Base-by-base conservation (phyloP, 257 asterid species). In the Penstemon davidsonii region DNA sequence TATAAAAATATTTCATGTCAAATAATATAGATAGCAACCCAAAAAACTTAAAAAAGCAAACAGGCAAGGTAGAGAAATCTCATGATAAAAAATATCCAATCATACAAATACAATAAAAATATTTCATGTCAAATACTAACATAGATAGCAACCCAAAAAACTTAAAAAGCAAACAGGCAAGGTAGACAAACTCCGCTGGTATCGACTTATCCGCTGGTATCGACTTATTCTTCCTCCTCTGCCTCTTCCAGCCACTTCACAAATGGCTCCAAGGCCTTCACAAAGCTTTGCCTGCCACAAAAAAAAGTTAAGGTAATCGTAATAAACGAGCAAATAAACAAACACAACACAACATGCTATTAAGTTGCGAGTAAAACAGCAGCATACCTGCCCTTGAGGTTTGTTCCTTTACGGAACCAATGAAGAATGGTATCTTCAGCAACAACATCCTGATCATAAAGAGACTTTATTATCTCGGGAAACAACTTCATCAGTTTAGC, bases 171-270 rank as follows among this genome's bases (percentile, higher is more conserved):
- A 60, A 65, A 55, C 40, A n/a, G 15, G 6, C 25, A 46, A n/a
- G 15, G 53, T 60, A 54, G 62, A 36, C 51, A 40, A 25, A 56
- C 7, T 6, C 9, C 6, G 4, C 1, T 55, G 25, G 11, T 60
- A 55, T 4, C 61, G 60, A 8, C 56, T 87, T 67, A 88, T 6
- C 9, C 6, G 4, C 1, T 55, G 25, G 11, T 60, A 55, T 4
- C 61, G 60, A 8, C 56, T 87, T 67, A 88, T 47, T 94, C 97
- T 82, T 94, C 97, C 76, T 94, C 99, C 81, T 94, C 97, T 0
- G 99, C 99, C 81, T 94, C 99, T 77, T 94, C 99, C 50, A 94
- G 88, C 99, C 99, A 94, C 69, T 87, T 91, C 40, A 94, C 91
- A 60, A 94, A 88, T 8, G 96, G 93, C 85, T 94, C 99, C 87